These are phyloP conservation scores for Bacidia gigantensis DNA, from an alignment of 495 filamentous ascomycete species.

Conservation along the genomic window DNA sequence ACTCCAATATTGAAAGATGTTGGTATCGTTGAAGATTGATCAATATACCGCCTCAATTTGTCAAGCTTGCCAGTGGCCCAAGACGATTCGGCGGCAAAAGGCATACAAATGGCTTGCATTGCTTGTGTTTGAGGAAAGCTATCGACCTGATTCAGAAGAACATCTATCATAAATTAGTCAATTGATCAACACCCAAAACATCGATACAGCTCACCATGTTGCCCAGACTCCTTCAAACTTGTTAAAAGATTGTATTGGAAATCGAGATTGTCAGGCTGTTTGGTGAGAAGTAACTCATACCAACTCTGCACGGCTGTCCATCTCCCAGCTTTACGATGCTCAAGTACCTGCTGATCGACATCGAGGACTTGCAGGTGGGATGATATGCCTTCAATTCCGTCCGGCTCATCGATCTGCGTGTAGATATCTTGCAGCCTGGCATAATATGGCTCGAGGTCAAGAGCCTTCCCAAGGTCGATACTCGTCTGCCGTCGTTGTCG, in stretches of 20 bases:
- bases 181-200: background rate
- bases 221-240: constrained; percentile 83
- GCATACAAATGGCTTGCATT: constrained; percentile 45
- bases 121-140: constrained; percentile 45
- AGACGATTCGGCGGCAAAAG: constrained; percentile 76
- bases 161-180: constrained; percentile 38
- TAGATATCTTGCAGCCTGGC: constrained; percentile 83
- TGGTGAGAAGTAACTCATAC: constrained; percentile 79
- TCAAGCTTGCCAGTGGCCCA: constrained; percentile 80
- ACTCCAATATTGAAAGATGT: constrained; percentile 74
- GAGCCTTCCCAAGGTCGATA: constrained; percentile 24
- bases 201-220: constrained; percentile 48
- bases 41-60: constrained; percentile 56
- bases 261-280: constrained; percentile 61
- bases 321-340: constrained; percentile 82
- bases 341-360: constrained; percentile 81
- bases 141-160: constrained; percentile 72
- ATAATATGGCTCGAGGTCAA: constrained; percentile 46
- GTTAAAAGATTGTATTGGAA: constrained; percentile 71
- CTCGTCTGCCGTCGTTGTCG: constrained; percentile 38
- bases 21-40: constrained; percentile 34
- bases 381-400: constrained; percentile 91
- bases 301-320: constrained; percentile 97
- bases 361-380: constrained; percentile 66
- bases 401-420: constrained; percentile 91